Conservation (phyloP, 176 grass and related monocot genomes). For the Rhipidocladum racemiflorum region DNA sequence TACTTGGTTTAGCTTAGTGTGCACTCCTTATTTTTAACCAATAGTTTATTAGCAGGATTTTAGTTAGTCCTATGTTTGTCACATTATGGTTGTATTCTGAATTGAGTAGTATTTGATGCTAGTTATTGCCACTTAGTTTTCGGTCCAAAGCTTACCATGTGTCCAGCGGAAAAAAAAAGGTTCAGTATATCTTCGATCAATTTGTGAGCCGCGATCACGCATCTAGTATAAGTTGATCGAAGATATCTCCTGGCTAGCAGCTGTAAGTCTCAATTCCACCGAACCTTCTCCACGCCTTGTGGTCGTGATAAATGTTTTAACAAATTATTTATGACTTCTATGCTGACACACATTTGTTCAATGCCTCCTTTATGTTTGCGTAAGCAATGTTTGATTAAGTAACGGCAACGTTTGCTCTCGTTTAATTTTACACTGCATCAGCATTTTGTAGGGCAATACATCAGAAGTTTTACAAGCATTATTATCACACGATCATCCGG, state of each 20-base stretch:
- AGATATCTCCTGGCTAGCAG: neutral
- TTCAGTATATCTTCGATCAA: no score
- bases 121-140: no score
- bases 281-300: neutral
- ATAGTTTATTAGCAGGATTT: no score
- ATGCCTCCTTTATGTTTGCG: neutral
- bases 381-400: neutral
- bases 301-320: neutral
- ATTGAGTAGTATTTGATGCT: no score
- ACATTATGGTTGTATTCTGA: no score
- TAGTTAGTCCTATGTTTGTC: no score
- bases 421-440: neutral
- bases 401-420: neutral
- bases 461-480: neutral
- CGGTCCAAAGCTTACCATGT: no score
- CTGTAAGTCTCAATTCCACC: neutral
- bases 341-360: neutral
- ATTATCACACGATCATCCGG: neutral
- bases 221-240: neutral
- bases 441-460: neutral
- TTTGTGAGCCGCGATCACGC: no score
- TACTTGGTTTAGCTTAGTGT: no score
- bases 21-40: no score
- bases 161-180: no score
- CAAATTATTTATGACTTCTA: neutral